Evolutionary conservation across 345 rosid genomes (phyloP), one percentile per base, ranked within the genome.

Genomic region (Gynandropsis gynandra): DNA sequence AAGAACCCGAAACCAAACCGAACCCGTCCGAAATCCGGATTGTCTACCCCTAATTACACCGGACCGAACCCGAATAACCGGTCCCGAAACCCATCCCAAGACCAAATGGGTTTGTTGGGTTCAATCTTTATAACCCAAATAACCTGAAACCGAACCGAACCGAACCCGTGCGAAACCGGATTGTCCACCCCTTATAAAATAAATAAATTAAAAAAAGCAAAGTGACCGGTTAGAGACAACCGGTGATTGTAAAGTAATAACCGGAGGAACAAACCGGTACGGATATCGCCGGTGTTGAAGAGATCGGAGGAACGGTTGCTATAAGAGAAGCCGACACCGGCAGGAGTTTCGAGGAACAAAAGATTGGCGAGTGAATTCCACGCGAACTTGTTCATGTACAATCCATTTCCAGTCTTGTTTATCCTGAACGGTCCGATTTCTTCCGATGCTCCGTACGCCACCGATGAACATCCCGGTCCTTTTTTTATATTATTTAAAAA

Each of bases 381-480:
- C 51, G 98, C 72, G 65, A 71, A 73, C 33, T 84, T 81, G 65
- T 92, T 92, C 57, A 62, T 76, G 63, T 72, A 76, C 66, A 92
- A 66, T 42, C 81, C 87, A 40, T 66, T 72, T 2, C 83, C 95
- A 41, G 73, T 71, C 45, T 62, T 63, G 79, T 80, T 89, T 14
- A 88, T 77, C 66, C 89, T 77, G 59, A 93, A 92, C 24, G 95
- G 98, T 39, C 98, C 98, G 67, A 92, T 92, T 74, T 92, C 97
- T 76, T 92, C 93, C 64, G 98, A 82, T 73, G 95, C 98, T 38
- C 98, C 98, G 59, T 92, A 85, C 67, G 95, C 98, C 72, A 92
- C 93, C 66, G 98, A 92, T 62, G 97, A 92, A 74, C 97, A 92
- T 47, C 97, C 95, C 59, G 98, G 98, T 63, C 98, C 98, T 92